phyloP scores from a whole-genome alignment of 2,329 filamentous ascomycete genomes.

The Neurospora sp. region DNA sequence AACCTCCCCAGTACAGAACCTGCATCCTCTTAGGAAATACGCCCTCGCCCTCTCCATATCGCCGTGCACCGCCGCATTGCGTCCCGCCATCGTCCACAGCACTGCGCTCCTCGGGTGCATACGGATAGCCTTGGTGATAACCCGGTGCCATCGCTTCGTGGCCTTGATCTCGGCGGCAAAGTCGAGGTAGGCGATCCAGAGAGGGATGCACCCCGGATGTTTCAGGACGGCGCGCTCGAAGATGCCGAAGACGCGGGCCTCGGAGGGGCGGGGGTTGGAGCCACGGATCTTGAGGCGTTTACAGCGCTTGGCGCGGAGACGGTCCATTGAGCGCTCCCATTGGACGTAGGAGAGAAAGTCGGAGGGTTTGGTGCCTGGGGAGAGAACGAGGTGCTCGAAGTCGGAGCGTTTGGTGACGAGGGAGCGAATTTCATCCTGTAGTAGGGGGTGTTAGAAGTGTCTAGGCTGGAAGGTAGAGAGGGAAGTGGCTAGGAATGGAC shows the following conservation, averaged over 20 bases:
- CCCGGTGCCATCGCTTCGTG: slow-evolving; percentile 53
- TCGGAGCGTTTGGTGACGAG: slow-evolving; percentile 87
- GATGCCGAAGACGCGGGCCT: slow-evolving; percentile 78
- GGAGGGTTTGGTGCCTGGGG: slow-evolving; percentile 61
- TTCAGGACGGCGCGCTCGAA: slow-evolving; percentile 78
- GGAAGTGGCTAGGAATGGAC: slow-evolving; percentile 8
- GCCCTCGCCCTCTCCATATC: slow-evolving; percentile 80
- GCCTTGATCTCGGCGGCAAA: slow-evolving; percentile 64
- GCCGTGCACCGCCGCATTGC: slow-evolving; percentile 64
- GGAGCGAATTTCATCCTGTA: slow-evolving; percentile 75
- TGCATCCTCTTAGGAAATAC: slow-evolving; percentile 78
- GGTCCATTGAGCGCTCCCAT: slow-evolving; percentile 61
- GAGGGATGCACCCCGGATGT: slow-evolving; percentile 66
- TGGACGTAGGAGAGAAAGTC: slow-evolving; percentile 80
- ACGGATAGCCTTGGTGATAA: slow-evolving; percentile 61
- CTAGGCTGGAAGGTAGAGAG: slow-evolving; percentile 6
- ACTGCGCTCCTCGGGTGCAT: slow-evolving; percentile 76
- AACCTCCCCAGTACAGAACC: slow-evolving; percentile 72
- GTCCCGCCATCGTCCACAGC: slow-evolving; percentile 79
- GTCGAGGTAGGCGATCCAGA: slow-evolving; percentile 87
- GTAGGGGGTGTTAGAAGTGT: background rate
- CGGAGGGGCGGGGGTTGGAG: slow-evolving; percentile 58
- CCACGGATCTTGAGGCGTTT: slow-evolving; percentile 67
- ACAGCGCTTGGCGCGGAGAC: slow-evolving; percentile 72
- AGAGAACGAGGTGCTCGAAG: slow-evolving; percentile 84